Evolutionary conservation across 345 rosid species (phyloP), one percentile per base, ranked within the genome.

Genomic region (Salix caprea): DNA sequence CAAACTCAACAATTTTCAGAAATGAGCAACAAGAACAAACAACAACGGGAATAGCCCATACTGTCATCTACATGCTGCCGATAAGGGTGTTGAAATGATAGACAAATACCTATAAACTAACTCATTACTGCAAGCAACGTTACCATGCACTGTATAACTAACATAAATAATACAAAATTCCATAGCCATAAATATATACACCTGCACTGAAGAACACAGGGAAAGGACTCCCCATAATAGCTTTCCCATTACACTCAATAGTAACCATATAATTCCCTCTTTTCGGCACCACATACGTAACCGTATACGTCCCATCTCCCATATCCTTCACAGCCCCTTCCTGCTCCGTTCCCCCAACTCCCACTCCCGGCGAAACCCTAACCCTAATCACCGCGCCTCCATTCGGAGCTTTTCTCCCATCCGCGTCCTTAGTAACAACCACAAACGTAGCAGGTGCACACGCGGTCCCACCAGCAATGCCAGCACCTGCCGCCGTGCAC

Each of bases 131-230:
- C 26, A 56, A 10, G 3, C 62, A 56, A 56, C 13, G n/a, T n/a
- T 56, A 56, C 62, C 62, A 21, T 10, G 62, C 23, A 56, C 62
- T 7, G 26, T 56, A 56, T 56, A 56, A 3, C 3, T 30, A 44
- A 11, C 23, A 28, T 36, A 71, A 48, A 69, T 12, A 65, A 30
- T 10, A 37, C 15, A 16, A 58, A 26, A 64, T 56, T 46, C 48
- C 62, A 56, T 56, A 56, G 30, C 30, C 46, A 16, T 54, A 6
- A 42, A 23, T 36, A 13, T 39, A 40, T 21, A 71, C 78, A 95
- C 99, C 98, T 88, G 90, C 92, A 78, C 99, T 96, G 85, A 96
- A 96, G 88, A 96, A 96, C 67, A 96, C 99, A 16, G 99, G 99
- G 71, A 96, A 96, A 0, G 98, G 99, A 83, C 97, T 96, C 30